These are phyloP conservation scores for Fraxinus latifolia DNA, from an alignment of 305 asterid species.

Conservation along the genomic window DNA sequence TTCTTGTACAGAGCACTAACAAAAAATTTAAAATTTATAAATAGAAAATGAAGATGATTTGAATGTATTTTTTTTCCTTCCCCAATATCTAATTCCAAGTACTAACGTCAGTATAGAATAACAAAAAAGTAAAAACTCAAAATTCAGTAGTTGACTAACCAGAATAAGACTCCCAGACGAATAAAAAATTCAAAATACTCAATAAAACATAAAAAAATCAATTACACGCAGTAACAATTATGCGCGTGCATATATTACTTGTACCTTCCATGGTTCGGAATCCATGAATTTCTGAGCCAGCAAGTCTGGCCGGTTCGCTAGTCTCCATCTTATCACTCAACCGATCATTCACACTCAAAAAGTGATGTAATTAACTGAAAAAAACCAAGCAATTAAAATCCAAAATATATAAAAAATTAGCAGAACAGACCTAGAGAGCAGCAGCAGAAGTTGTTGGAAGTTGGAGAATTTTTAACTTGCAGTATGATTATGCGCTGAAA, in stretches of 20 bases:
- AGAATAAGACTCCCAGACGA: constrained; percentile 2
- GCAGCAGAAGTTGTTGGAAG: background rate
- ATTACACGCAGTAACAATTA: background rate
- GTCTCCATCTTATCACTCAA: constrained; percentile 34
- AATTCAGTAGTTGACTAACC: constrained; percentile 19
- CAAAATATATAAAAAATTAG: background rate
- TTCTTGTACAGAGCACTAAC: background rate
- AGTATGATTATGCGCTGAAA: background rate
- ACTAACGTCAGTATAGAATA: background rate
- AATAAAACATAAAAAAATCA: background rate
- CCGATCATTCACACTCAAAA: background rate
- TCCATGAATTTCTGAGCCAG: constrained; percentile 60
- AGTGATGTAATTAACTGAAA: background rate
- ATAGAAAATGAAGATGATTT: background rate
- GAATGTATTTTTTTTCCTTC: background rate
- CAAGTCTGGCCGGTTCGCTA: constrained; percentile 28
- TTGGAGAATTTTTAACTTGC: background rate
- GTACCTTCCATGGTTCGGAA: constrained; percentile 56
- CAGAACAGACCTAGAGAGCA: background rate
- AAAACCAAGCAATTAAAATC: background rate
- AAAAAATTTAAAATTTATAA: background rate
- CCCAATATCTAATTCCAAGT: background rate
- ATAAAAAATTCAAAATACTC: background rate
- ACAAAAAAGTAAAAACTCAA: background rate
- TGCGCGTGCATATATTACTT: constrained; percentile 4